phyloP scores from a whole-genome alignment of 345 rosid species.

The Microthlaspi erraticum region DNA sequence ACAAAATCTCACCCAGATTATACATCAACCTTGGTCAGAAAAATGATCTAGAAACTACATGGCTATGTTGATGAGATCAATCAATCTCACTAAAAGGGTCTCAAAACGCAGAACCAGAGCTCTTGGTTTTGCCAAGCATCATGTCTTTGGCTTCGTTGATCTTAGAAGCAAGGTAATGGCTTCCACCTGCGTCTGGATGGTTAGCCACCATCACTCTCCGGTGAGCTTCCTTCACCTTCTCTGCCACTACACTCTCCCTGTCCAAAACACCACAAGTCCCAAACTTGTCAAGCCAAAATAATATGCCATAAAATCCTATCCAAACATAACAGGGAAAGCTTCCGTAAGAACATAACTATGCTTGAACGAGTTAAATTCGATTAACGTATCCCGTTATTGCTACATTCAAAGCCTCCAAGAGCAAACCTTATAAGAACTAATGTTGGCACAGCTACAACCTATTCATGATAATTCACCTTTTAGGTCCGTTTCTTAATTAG shows the following conservation, averaged over 20 bases:
- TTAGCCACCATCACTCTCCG: slow-evolving; percentile 88
- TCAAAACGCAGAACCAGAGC: slow-evolving; percentile 62
- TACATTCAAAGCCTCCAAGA: neutral
- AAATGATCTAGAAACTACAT: slow-evolving; percentile 17
- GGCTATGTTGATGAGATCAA: neutral
- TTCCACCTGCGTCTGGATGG: slow-evolving; percentile 81
- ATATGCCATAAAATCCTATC: neutral
- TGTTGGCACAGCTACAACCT: slow-evolving; percentile 1
- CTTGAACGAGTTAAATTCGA: neutral
- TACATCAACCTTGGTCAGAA: neutral
- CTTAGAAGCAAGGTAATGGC: slow-evolving; percentile 72
- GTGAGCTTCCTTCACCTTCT: slow-evolving; percentile 89
- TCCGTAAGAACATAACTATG: slow-evolving; percentile 1
- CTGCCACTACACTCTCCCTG: slow-evolving; percentile 70
- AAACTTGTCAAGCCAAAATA: slow-evolving; percentile 4
- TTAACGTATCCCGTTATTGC: slow-evolving; percentile 7
- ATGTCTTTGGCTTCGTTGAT: slow-evolving; percentile 69
- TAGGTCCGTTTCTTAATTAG: too few species aligned
- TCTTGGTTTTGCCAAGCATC: slow-evolving; percentile 62
- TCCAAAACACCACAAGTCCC: slow-evolving; percentile 12
- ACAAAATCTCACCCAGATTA: neutral
- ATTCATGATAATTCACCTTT: neutral
- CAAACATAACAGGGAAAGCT: slow-evolving; percentile 13
- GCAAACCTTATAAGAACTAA: neutral
- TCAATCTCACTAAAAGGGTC: neutral